Conservation (phyloP, 1,284 basidiomycete species). For the Rhodotorula sp. region DNA sequence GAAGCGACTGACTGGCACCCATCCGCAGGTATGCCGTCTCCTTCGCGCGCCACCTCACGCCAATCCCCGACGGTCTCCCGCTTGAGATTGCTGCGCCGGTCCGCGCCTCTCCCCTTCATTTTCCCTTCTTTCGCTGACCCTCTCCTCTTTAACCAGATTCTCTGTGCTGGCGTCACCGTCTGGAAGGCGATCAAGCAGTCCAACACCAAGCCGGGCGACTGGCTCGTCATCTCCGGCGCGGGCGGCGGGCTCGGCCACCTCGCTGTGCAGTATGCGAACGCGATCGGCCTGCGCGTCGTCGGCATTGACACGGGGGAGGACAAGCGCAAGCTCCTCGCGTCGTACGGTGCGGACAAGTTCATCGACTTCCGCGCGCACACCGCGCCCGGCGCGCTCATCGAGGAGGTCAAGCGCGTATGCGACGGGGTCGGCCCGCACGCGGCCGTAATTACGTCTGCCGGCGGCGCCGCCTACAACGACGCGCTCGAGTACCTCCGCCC, state of each 20-base stretch:
- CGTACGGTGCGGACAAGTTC: conserved; percentile 39
- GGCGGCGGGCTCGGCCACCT: conserved; percentile 41
- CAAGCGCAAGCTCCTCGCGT: conserved; percentile 37
- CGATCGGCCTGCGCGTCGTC: conserved; percentile 41
- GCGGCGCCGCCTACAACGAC: conserved; percentile 50
- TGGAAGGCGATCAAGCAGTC: conserved; percentile 41
- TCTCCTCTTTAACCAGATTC: background rate
- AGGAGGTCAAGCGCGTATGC: conserved; percentile 37
- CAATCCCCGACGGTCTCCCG: conserved; percentile 39
- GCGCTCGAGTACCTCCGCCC: conserved; percentile 43
- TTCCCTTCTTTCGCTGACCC: background rate
- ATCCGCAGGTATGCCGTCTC: conserved; percentile 58
- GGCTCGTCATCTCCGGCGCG: conserved; percentile 40
- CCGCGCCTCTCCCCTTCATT: background rate
- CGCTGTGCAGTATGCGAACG: conserved; percentile 39
- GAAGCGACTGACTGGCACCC: conserved; percentile 6
- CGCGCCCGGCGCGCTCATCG: conserved; percentile 16
- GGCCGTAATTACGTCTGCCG: conserved; percentile 67
- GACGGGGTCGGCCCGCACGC: conserved; percentile 48
- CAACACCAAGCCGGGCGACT: conserved; percentile 31
- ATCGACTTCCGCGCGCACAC: conserved; percentile 39
- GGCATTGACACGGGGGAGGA: conserved; percentile 44
- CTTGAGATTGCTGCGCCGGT: conserved; percentile 30
- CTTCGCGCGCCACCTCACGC: conserved; percentile 63
- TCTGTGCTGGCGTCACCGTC: conserved; percentile 44